These are phyloP conservation scores for Fusarium subtropicale DNA, from an alignment of 2,329 filamentous ascomycete species.

Conservation along the genomic window DNA sequence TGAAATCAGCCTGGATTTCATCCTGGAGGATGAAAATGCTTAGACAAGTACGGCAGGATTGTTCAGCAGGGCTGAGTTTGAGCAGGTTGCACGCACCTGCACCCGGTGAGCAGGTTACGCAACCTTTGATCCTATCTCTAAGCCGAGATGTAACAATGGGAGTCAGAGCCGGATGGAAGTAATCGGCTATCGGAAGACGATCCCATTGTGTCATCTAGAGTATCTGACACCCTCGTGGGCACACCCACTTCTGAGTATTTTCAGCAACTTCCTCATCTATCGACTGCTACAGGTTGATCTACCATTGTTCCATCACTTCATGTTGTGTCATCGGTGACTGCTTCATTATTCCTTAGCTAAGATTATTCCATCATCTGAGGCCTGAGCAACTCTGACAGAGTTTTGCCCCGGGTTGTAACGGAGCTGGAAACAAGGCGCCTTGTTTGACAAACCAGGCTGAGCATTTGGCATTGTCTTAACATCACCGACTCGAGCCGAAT, in stretches of 20 bases:
- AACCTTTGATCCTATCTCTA: not conserved
- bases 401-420: not conserved
- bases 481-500: not conserved
- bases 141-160: not conserved
- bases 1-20: too few relatives aligned
- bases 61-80: not conserved
- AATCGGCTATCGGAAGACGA: not conserved
- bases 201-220: not conserved
- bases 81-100: slow-evolving; percentile 1
- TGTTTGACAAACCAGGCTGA: not conserved
- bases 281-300: not conserved
- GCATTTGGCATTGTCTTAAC: not conserved
- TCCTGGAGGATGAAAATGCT: not conserved
- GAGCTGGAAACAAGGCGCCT: not conserved
- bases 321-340: not conserved
- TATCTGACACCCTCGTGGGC: not conserved
- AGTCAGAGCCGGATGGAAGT: not conserved
- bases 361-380: not conserved
- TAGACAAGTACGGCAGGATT: not conserved
- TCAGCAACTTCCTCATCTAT: not conserved
- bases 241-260: not conserved
- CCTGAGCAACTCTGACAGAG: not conserved
- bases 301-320: not conserved
- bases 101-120: slow-evolving; percentile 6
- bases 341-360: not conserved